These are phyloP conservation scores for Holtermanniella nyarrowii DNA, from an alignment of 768 basidiomycete species.

Conservation along the genomic window DNA sequence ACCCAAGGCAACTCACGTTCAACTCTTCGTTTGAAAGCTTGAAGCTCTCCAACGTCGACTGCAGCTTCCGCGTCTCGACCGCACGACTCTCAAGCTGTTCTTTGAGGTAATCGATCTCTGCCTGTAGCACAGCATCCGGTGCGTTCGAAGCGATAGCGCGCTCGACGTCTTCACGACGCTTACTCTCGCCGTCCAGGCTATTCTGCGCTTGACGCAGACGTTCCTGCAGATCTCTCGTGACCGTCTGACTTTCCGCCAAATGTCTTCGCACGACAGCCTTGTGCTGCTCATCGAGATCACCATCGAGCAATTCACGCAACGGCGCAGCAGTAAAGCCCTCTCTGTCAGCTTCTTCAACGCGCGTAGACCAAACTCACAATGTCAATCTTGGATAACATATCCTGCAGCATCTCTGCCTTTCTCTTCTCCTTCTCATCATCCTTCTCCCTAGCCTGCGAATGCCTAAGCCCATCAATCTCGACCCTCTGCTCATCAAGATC, in stretches of 20 bases:
- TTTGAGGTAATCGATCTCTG: constrained; percentile 74
- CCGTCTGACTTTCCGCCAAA: constrained; percentile 73
- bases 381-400: constrained; percentile 99
- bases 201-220: constrained; percentile 80
- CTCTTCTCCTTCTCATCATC: constrained; percentile 97
- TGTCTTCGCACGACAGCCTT: constrained; percentile 72
- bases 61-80: constrained; percentile 73
- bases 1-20: constrained; percentile 53
- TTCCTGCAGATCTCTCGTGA: constrained; percentile 81
- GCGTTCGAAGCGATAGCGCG: too few species aligned
- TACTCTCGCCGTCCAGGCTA: constrained; percentile 73
- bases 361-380: constrained; percentile 50
- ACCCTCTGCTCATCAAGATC: constrained; percentile 43
- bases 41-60: constrained; percentile 77
- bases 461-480: constrained; percentile 78
- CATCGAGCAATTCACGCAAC: constrained; percentile 1
- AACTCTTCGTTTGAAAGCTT: constrained; percentile 96
- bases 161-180: constrained; percentile 83
- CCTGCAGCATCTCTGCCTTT: constrained; percentile 97
- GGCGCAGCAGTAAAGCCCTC: neutral
- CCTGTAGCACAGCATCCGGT: constrained; percentile 72
- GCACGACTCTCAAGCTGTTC: constrained; percentile 77
- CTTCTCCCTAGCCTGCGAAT: constrained; percentile 68
- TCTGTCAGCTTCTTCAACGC: neutral
- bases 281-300: neutral